These are phyloP conservation scores for Solanum etuberosum DNA, from an alignment of 257 asterid species.

Conservation along the genomic window DNA sequence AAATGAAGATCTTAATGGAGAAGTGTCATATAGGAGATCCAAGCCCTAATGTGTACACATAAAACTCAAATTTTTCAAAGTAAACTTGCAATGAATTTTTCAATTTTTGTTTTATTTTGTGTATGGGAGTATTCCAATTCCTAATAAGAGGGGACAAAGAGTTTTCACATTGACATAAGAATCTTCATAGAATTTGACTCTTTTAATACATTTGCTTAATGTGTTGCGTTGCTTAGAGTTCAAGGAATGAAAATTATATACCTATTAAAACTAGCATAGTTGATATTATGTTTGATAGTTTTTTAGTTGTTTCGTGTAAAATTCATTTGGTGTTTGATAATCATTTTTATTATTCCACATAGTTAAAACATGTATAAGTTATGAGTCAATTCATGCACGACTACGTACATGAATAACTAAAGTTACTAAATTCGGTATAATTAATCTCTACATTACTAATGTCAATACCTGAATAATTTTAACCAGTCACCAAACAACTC, in stretches of 20 bases:
- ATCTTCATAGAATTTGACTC: not conserved
- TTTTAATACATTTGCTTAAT: not conserved
- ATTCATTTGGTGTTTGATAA: too few relatives aligned
- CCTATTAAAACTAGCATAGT: too few relatives aligned
- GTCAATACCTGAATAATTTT: too few relatives aligned
- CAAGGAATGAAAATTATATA: not conserved
- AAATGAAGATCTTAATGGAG: not conserved
- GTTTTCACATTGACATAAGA: not conserved
- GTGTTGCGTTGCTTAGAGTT: not conserved
- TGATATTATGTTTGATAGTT: not conserved
- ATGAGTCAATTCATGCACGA: not conserved
- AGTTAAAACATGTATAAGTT: not conserved
- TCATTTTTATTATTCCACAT: not conserved
- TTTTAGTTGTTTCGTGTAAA: too few relatives aligned
- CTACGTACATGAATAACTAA: not conserved
- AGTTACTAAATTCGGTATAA: too few relatives aligned
- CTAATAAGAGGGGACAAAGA: not conserved
- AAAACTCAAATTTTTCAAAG: too few relatives aligned
- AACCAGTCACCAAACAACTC: not conserved
- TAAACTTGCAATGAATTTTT: too few relatives aligned
- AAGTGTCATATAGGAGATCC: not conserved
- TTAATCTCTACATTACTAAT: too few relatives aligned
- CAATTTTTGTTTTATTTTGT: not conserved
- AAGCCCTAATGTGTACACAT: not conserved
- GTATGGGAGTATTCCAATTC: not conserved